Percentiles rank a stretch among this genome's conserved stretches.
phyloP scores from a whole-genome alignment of 202 grass and related monocot species.

The Miscanthus sacchariflorus region DNA sequence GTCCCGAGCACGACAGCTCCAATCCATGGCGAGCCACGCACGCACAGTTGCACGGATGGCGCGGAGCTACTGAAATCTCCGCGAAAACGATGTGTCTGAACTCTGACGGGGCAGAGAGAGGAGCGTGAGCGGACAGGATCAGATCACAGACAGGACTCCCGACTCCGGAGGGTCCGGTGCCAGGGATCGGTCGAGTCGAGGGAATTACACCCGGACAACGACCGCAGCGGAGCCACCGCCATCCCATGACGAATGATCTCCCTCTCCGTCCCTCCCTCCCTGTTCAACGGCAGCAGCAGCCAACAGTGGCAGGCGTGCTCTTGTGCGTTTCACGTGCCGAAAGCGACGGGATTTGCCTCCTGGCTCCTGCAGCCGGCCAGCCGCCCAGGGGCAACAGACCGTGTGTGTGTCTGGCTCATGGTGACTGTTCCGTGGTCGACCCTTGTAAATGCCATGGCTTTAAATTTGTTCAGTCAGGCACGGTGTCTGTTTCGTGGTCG shows the following conservation, averaged over 20 bases:
- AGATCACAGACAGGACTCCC: no score
- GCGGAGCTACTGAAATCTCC: not conserved
- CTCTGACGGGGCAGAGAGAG: not conserved
- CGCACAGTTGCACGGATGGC: not conserved
- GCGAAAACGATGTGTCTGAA: conserved; percentile 18
- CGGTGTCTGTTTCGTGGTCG: not conserved
- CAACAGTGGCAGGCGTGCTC: no score
- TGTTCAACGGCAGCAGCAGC: no score
- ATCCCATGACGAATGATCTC: no score
- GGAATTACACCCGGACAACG: not conserved
- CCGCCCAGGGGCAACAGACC: not conserved
- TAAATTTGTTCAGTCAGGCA: not conserved
- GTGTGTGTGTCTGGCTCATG: not conserved
- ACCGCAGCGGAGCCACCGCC: not conserved
- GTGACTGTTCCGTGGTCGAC: not conserved
- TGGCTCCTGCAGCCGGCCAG: not conserved
- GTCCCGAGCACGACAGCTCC: not conserved
- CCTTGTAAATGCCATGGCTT: no score
- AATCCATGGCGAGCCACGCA: not conserved
- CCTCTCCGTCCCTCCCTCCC: no score
- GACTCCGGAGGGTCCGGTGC: no score
- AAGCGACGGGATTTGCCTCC: not conserved
- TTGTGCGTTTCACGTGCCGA: conserved; percentile 17
- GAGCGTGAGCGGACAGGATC: no score
- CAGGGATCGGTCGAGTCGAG: not conserved